Percentiles rank a stretch among this genome's conserved stretches.
Conservation (phyloP, 768 basidiomycete genomes). For the Collybia sp. region DNA sequence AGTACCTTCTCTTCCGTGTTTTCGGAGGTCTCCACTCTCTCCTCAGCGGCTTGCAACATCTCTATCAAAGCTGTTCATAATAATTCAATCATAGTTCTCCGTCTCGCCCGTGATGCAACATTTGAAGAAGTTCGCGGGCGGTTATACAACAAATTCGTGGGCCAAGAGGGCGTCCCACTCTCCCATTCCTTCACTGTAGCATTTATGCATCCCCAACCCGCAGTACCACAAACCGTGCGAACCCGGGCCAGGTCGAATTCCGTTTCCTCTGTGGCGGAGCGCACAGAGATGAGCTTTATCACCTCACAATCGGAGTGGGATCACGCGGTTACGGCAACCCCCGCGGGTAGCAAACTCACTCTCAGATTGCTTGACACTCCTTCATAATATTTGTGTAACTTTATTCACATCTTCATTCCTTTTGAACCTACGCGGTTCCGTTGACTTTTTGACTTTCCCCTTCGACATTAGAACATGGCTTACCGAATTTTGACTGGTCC, state of each 20-base stretch:
- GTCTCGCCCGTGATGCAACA: slow-evolving; percentile 40
- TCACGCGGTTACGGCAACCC: slow-evolving; percentile 30
- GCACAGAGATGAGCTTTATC: slow-evolving; percentile 37
- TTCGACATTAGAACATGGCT: slow-evolving; percentile 3
- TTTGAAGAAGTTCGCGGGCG: slow-evolving; percentile 51
- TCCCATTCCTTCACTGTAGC: slow-evolving; percentile 52
- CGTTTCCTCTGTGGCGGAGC: slow-evolving; percentile 24
- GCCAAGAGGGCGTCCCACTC: slow-evolving; percentile 52
- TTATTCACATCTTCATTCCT: slow-evolving; percentile 1
- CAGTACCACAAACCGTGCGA: slow-evolving; percentile 10
- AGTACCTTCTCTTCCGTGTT: slow-evolving; percentile 15
- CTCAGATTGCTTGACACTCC: slow-evolving; percentile 48
- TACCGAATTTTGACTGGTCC: neutral
- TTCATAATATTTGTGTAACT: slow-evolving; percentile 7
- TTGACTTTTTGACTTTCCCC: neutral
- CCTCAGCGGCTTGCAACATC: slow-evolving; percentile 22
- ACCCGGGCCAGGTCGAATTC: slow-evolving; percentile 30
- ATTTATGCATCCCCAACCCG: slow-evolving; percentile 34
- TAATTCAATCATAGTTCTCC: slow-evolving; percentile 59
- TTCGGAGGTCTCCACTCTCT: slow-evolving; percentile 20
- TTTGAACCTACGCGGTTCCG: neutral
- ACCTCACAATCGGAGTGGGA: slow-evolving; percentile 60
- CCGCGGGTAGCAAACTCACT: slow-evolving; percentile 47
- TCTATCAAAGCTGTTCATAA: slow-evolving; percentile 64
- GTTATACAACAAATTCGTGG: slow-evolving; percentile 64